phyloP scores from a whole-genome alignment of 1,139 yeast genomes.

The Sugiyamaella grinbergsii region DNA sequence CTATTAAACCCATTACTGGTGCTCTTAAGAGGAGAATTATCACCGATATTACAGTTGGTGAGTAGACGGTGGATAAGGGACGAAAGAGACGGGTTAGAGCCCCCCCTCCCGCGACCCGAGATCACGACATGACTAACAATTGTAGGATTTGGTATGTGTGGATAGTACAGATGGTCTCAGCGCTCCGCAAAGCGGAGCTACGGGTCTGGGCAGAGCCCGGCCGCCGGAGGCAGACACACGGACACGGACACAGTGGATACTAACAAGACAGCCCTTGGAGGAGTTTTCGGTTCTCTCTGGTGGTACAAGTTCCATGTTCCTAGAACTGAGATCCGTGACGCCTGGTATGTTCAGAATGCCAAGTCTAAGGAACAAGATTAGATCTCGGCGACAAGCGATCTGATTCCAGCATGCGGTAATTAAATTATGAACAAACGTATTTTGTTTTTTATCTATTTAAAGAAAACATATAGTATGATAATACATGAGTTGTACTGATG shows the following conservation, averaged over 20 bases:
- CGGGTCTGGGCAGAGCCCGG: slow-evolving; percentile 11
- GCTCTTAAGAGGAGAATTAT: slow-evolving; percentile 78
- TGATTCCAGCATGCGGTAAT: background rate
- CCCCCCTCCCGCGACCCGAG: background rate
- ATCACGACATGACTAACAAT: background rate
- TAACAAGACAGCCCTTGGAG: slow-evolving; percentile 47
- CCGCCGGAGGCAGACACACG: background rate
- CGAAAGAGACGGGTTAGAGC: background rate
- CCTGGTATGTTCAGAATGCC: slow-evolving; percentile 75
- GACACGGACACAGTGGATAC: background rate
- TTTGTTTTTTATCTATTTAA: background rate
- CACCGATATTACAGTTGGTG: slow-evolving; percentile 74
- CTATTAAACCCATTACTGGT: slow-evolving; percentile 85
- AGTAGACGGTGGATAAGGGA: slow-evolving; percentile 23
- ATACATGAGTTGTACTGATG: slow-evolving; percentile 1
- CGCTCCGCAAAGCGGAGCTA: background rate
- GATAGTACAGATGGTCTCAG: background rate
- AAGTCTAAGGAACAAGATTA: slow-evolving; percentile 61
- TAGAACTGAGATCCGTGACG: slow-evolving; percentile 73
- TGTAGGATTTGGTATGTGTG: slow-evolving; percentile 4
- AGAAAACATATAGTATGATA: slow-evolving; percentile 3
- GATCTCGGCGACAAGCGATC: too few species aligned
- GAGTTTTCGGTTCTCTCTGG: slow-evolving; percentile 60
- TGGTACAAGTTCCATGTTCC: slow-evolving; percentile 74
- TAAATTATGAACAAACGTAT: background rate